phyloP scores from a whole-genome alignment of 495 filamentous ascomycete genomes.

The Penicillium fimorum region DNA sequence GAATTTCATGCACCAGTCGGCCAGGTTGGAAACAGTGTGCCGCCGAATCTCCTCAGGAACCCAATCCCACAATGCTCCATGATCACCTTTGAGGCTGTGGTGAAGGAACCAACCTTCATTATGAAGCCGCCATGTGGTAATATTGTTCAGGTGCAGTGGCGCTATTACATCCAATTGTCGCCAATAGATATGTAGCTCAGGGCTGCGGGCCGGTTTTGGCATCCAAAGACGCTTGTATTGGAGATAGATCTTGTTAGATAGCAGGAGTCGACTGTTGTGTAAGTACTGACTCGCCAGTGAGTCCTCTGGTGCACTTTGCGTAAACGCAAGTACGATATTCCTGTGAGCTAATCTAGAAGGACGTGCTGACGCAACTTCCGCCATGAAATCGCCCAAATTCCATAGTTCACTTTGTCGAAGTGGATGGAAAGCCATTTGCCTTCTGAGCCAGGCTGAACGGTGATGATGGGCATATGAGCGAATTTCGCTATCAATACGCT shows the following conservation, averaged over 20 bases:
- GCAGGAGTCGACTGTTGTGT: background rate
- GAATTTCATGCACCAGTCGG: background rate
- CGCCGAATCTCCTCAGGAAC: background rate
- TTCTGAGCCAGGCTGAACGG: constrained; percentile 1
- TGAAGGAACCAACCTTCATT: constrained; percentile 19
- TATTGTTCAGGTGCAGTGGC: constrained; percentile 17
- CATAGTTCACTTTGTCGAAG: background rate
- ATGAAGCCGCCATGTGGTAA: background rate
- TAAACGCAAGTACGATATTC: background rate
- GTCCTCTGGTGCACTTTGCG: background rate
- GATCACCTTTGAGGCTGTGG: constrained; percentile 2
- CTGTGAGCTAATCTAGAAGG: background rate
- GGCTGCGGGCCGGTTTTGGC: constrained; percentile 5
- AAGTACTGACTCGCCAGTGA: background rate
- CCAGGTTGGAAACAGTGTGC: background rate
- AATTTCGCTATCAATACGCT: background rate
- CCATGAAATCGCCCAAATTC: background rate
- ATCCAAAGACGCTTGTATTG: constrained; percentile 13
- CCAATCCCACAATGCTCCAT: constrained; percentile 22
- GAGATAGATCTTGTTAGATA: background rate
- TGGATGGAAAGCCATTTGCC: background rate
- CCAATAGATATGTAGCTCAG: constrained; percentile 24
- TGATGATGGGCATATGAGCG: background rate
- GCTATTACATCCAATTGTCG: constrained; percentile 34
- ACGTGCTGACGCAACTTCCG: background rate